Percentiles rank a stretch among this genome's conserved stretches.
phyloP scores from a whole-genome alignment of 2,329 filamentous ascomycete species.

The Byssothecium circinans region DNA sequence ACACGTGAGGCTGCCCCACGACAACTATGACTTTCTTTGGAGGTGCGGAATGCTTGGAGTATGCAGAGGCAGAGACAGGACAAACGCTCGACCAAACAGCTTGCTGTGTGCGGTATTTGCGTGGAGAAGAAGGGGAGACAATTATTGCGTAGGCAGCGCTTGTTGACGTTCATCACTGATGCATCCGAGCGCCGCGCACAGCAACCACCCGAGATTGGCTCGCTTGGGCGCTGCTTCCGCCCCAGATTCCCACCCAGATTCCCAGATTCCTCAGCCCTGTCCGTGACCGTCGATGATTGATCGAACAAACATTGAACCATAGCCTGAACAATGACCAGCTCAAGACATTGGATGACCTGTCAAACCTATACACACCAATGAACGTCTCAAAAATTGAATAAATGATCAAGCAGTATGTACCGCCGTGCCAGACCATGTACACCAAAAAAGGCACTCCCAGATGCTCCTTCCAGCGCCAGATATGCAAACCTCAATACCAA shows the following conservation, averaged over 20 bases:
- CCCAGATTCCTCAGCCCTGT: not conserved
- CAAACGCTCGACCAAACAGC: not conserved
- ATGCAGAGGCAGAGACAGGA: not conserved
- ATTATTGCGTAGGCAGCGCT: not conserved
- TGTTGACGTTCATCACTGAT: not conserved
- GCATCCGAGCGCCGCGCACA: not conserved
- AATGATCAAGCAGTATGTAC: too few relatives aligned
- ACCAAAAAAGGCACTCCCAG: not conserved
- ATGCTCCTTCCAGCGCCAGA: not conserved
- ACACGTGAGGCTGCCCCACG: conserved; percentile 44
- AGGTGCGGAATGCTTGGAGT: not conserved
- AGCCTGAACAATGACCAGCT: too few relatives aligned
- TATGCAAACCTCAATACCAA: not conserved
- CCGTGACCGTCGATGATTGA: not conserved
- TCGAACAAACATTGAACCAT: too few relatives aligned
- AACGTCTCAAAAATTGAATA: too few relatives aligned
- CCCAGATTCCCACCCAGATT: conserved; percentile 11
- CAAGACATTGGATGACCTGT: too few relatives aligned
- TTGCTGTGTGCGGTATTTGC: not conserved
- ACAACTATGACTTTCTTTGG: not conserved
- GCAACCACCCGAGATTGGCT: conserved; percentile 14
- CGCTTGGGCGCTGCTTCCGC: conserved; percentile 12
- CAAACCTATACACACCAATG: too few relatives aligned
- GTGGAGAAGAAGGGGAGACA: not conserved
- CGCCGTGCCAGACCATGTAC: too few relatives aligned